Base-by-base conservation (phyloP, 306 rosid species). In the Vicia villosa region DNA sequence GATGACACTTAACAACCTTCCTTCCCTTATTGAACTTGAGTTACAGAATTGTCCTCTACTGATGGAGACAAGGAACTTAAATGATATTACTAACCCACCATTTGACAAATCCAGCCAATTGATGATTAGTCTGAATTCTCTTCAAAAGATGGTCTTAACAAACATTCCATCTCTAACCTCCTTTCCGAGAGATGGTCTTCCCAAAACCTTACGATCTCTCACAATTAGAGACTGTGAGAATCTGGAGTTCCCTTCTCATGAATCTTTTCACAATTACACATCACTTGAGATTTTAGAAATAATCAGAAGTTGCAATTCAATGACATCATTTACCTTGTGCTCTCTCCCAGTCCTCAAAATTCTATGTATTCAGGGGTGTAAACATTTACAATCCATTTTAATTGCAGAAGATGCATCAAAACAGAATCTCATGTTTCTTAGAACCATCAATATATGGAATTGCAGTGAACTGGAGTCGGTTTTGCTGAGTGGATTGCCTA, bases 381-480 rank as follows among this genome's bases (percentile, higher is more conserved):
- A 57, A 7, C 3, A n/a, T 28, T 0, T 57, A 11, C 6, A 57
- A n/a, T 13, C 63, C 1, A 28, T 57, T 6, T 0, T 57, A 14
- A 57, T 57, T 28, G 21, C 36, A 54, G 60, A 54, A 19, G 57
- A 50, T 0, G 28, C 24, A 6, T 9, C 28, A 0, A 24, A 50
- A 17, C 28, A 50, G 0, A 50, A 50, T 50, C 28, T 50, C 28
- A 19, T 19, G 14, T 19, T 19, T 50, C 57, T 19, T 50, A 50
- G 14, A 19, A 19, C 5, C 2, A 50, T 50, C 28, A 0, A 3
- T 0, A 50, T 50, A 50, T 0, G 1, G 0, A 0, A 0, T 12
- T 68, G 73, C 40, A 4, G 30, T 51, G 45, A 52, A 12, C 10
- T 68, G 2, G 63, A 52, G 15, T 68, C 73, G 10, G 2, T 68